Evolutionary conservation across 2,329 filamentous ascomycete species (phyloP).

Genomic region (Ceratocystis ficicola): DNA sequence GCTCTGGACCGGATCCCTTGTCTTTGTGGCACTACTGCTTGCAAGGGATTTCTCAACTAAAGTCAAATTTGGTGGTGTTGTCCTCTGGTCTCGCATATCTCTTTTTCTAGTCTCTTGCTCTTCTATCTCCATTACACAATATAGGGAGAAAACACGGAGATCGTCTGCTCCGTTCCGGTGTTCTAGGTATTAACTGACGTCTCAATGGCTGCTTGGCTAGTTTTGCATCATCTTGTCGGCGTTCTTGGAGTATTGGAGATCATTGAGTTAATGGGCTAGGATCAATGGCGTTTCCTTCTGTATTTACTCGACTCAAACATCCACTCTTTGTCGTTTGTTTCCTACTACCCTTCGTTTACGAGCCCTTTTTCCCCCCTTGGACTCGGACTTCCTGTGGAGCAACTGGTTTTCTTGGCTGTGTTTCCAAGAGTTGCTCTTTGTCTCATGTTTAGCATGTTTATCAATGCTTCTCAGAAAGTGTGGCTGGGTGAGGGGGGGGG

Average conservation of each 20-base stretch:
- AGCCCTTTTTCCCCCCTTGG: not conserved
- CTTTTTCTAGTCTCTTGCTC: not conserved
- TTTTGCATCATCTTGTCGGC: not conserved
- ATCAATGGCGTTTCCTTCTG: not conserved
- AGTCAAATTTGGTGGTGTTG: not conserved
- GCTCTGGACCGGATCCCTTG: slow-evolving; percentile 93
- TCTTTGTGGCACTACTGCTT: slow-evolving; percentile 87
- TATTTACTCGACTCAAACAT: not conserved
- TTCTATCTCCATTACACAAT: not conserved
- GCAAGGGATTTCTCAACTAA: slow-evolving; percentile 98
- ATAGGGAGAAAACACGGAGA: not conserved
- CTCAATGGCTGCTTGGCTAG: not conserved
- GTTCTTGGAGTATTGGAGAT: not conserved
- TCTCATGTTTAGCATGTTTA: slow-evolving; percentile 5
- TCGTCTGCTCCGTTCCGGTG: not conserved
- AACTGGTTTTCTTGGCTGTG: not conserved
- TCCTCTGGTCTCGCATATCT: not conserved
- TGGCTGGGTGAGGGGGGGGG: not conserved
- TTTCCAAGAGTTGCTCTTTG: not conserved
- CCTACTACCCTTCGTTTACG: not conserved
- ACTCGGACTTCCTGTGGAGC: not conserved
- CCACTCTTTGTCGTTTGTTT: not conserved
- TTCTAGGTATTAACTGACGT: not conserved
- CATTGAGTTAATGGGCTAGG: too few relatives aligned
- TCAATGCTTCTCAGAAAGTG: slow-evolving; percentile 2